Base-by-base conservation (phyloP, 2,329 filamentous ascomycete genomes). In the Ramularia endophylla region DNA sequence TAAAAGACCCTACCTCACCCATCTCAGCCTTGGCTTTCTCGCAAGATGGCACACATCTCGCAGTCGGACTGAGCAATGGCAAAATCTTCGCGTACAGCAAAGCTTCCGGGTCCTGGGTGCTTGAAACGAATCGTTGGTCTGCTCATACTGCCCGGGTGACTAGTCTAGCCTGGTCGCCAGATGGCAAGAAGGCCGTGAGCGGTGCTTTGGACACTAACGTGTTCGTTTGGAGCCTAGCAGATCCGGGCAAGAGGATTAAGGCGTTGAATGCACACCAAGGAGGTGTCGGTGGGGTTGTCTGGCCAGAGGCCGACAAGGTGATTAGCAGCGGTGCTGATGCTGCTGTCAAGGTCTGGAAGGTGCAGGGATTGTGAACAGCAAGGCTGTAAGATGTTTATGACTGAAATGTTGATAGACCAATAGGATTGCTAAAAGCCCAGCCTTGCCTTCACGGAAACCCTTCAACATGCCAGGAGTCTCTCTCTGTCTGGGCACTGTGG, bases 191-290 rank as follows among this genome's bases (percentile, higher is more conserved):
- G 60, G 82, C 89, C 2, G 87, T 80, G 15, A 94, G 85, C 61
- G 90, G 89, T 9, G 83, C 80, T 33, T 69, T 98, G 36, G 92
- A 98, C 62, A 95, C 90, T 0, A 88, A 94, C 58, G 77, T 98
- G 15, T 89, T 87, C 61, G 81, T 95, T 20, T 98, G 92, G 87
- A 95, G 87, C 62, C 65, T 95, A 41, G 69, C 72, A 31, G 85
- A 87, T 60, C 90, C 90, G 1, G 88, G 87, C 2, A 85, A 85
- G 65, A 77, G 90, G 53, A 77, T 94, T 53, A 90, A 92, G 70
- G 83, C 81, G 11, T 68, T 80, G 16, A 94, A 95, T 59, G 88
- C 90, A 36, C 92, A 98, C 69, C 95, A 95, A 68, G 92, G 97
- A 59, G 92, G 92, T 8, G 88, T 97, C 13, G 87, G 84, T 53